phyloP scores from a whole-genome alignment of 306 rosid genomes.

The Cicer arietinum region DNA sequence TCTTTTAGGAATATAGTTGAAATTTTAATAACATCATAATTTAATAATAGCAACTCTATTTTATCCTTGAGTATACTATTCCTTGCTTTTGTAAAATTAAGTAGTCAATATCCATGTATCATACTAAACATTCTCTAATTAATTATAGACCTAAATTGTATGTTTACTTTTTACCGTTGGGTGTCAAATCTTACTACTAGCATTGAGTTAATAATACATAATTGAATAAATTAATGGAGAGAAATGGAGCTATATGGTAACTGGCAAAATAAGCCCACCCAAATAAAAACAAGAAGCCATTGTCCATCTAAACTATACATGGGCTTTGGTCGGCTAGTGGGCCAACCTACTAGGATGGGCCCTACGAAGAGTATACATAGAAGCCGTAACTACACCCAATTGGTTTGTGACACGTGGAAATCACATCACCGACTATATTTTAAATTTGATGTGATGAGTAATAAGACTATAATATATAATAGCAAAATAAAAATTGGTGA shows the following conservation, averaged over 20 bases:
- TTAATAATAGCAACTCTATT: neutral
- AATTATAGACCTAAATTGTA: neutral
- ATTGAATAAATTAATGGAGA: neutral
- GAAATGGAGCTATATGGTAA: neutral
- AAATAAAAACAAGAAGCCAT: slow-evolving; percentile 19
- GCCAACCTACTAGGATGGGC: slow-evolving; percentile 37
- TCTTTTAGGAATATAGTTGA: too few species aligned
- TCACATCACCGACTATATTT: slow-evolving; percentile 39
- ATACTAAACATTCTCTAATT: too few species aligned
- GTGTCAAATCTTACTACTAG: neutral
- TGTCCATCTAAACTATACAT: neutral
- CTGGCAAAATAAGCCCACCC: slow-evolving; percentile 4
- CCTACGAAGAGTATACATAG: neutral
- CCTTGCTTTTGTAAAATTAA: neutral
- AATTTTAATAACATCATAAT: too few species aligned
- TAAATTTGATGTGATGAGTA: slow-evolving; percentile 41
- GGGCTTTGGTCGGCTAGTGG: slow-evolving; percentile 45
- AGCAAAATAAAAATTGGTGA: slow-evolving; percentile 1
- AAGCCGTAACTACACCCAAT: neutral
- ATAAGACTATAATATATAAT: neutral
- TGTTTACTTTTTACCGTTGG: neutral
- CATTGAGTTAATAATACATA: neutral
- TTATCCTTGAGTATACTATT: neutral
- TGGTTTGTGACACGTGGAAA: slow-evolving; percentile 16
- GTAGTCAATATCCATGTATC: too few species aligned